phyloP scores from a whole-genome alignment of 1,284 basidiomycete species.

The Cystobasidiaceae sp. region DNA sequence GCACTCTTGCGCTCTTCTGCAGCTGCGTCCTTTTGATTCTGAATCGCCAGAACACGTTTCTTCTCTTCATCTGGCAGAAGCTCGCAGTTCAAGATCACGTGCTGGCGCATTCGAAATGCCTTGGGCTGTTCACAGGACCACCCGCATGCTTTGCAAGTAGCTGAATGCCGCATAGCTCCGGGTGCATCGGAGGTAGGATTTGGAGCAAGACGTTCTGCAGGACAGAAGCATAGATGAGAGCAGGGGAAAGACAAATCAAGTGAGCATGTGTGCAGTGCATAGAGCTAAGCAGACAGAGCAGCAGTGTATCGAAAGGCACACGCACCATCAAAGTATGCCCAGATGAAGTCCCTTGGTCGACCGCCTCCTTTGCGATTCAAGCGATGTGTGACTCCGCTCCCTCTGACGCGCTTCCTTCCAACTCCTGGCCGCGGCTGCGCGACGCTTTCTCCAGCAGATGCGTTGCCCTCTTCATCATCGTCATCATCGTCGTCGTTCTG shows the following conservation, averaged over 20 bases:
- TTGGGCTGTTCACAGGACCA: constrained; percentile 44
- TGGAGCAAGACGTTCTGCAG: constrained; percentile 1
- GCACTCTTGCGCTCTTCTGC: constrained; percentile 10
- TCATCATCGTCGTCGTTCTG: constrained; percentile 17
- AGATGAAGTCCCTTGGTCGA: constrained; percentile 38
- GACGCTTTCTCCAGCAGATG: too few relatives aligned
- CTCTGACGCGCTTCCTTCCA: constrained; percentile 1
- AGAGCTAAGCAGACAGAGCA: background rate
- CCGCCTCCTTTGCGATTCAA: constrained; percentile 33
- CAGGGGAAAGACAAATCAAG: background rate
- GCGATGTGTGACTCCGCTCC: background rate
- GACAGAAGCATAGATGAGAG: background rate
- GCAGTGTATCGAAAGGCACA: background rate
- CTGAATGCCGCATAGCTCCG: background rate
- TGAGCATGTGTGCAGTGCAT: background rate
- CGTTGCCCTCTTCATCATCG: background rate
- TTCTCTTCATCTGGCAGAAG: constrained; percentile 31
- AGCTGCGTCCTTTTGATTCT: constrained; percentile 13
- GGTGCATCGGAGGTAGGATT: constrained; percentile 11
- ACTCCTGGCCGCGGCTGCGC: too few relatives aligned
- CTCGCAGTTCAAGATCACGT: constrained; percentile 36
- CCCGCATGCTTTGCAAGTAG: constrained; percentile 33
- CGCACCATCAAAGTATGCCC: constrained; percentile 39
- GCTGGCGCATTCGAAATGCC: constrained; percentile 43
- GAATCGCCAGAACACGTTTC: constrained; percentile 14